A percentile compares a stretch with the other conserved stretches of the same genome.
These are phyloP conservation scores for Westerdykella sp. DNA, from an alignment of 2,329 filamentous ascomycete species.

Conservation along the genomic window DNA sequence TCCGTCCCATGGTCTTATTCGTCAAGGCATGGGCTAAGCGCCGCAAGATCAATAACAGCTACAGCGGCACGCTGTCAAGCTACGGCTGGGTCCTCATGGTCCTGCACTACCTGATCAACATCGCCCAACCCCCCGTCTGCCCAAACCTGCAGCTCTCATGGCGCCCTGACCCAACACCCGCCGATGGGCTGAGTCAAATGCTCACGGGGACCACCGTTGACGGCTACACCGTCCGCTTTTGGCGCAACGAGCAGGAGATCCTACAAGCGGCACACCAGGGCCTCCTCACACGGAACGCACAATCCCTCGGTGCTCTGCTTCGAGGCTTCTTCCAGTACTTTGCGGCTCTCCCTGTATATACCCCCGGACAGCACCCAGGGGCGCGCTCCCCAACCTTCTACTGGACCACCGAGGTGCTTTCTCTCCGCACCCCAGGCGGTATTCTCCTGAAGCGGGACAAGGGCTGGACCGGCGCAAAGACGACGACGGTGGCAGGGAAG, in stretches of 20 bases:
- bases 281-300: slow-evolving; percentile 60
- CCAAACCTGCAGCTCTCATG: slow-evolving; percentile 68
- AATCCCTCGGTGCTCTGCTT: slow-evolving; percentile 65
- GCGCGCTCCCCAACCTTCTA: slow-evolving; percentile 56
- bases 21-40: slow-evolving; percentile 87
- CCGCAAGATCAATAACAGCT: slow-evolving; percentile 79
- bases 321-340: slow-evolving; percentile 87
- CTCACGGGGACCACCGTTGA: slow-evolving; percentile 46
- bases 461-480: slow-evolving; percentile 80
- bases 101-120: slow-evolving; percentile 80
- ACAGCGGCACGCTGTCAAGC: slow-evolving; percentile 77
- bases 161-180: slow-evolving; percentile 10
- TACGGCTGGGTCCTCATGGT: slow-evolving; percentile 94
- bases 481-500: slow-evolving; percentile 54
- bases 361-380: slow-evolving; percentile 12
- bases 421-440: slow-evolving; percentile 65
- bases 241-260: slow-evolving; percentile 68
- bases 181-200: slow-evolving; percentile 29
- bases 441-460: slow-evolving; percentile 69
- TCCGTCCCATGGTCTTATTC: slow-evolving; percentile 73
- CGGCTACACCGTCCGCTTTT: slow-evolving; percentile 69
- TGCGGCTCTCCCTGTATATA: slow-evolving; percentile 44
- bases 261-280: slow-evolving; percentile 51
- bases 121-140: slow-evolving; percentile 72
- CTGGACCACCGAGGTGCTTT: slow-evolving; percentile 75